Percentiles rank a stretch among this genome's conserved stretches.
These are phyloP conservation scores for Leccinum subtestaceum DNA, from an alignment of 768 basidiomycete species.

Conservation along the genomic window DNA sequence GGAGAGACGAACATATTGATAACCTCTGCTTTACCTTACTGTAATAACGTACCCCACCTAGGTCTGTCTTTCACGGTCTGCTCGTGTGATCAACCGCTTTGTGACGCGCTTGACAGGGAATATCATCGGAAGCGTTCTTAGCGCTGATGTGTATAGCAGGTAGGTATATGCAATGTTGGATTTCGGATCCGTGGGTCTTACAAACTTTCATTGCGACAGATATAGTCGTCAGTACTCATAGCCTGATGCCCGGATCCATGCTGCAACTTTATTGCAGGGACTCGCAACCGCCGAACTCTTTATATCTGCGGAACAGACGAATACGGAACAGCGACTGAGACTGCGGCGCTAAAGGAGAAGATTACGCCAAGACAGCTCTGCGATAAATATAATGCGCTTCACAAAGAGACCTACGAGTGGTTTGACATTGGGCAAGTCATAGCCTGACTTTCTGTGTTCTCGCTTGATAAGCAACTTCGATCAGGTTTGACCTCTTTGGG, in stretches of 20 bases:
- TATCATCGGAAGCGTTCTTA: conserved; percentile 93
- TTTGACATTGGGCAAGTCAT: conserved; percentile 82
- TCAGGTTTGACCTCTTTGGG: conserved; percentile 93
- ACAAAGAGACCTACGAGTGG: conserved; percentile 94
- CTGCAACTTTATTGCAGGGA: conserved; percentile 34
- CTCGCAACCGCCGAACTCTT: conserved; percentile 83
- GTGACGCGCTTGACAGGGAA: conserved; percentile 49
- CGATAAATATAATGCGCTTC: conserved; percentile 86
- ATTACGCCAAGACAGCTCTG: conserved; percentile 78
- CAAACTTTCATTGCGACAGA: conserved; percentile 31
- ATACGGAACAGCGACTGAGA: conserved; percentile 99
- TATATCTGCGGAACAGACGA: conserved; percentile 99
- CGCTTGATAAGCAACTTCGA: conserved; percentile 1
- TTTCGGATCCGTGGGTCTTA: conserved; percentile 1
- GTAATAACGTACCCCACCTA: conserved; percentile 96
- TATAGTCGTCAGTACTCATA: conserved; percentile 52
- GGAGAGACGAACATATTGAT: conserved; percentile 89
- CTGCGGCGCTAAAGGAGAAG: conserved; percentile 88
- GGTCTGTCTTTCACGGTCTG: conserved; percentile 45
- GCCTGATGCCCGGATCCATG: not conserved
- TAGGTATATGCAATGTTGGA: conserved; percentile 39
- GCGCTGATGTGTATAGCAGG: conserved; percentile 96
- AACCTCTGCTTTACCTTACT: conserved; percentile 94
- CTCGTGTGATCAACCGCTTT: conserved; percentile 8
- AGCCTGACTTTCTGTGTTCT: not conserved